Evolutionary conservation across 371 early-diverging fungal genomes (phyloP), one percentile per base, ranked within the genome.

Genomic region (Enterocytospora artemiae): DNA sequence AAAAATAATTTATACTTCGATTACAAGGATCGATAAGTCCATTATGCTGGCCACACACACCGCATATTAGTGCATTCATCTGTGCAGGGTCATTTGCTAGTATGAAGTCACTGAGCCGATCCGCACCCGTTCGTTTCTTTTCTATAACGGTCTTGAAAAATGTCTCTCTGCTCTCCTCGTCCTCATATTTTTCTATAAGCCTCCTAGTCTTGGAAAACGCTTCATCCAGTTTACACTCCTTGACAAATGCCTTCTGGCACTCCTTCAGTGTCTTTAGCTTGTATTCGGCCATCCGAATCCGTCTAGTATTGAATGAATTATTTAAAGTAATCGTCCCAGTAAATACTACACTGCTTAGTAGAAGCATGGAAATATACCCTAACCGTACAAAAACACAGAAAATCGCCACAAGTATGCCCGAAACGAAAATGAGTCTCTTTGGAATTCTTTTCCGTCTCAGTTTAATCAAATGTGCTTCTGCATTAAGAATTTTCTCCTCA

Each of bases 1-100:
- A 31, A 62, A 69, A 75, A 43, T 59, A 84, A 55, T 84, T 81
- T 28, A 75, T 80, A 7, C 84, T 80, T 59, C 84, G 83, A 50
- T 89, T 88, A 22, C 86, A 82, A n/a, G 88, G 86, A 52, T 86
- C 79, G 5, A 85, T 87, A 27, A 93, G 79, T 0, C 93, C 93
- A 73, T 91, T 91, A 75, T 91, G 91, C 5, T 83, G 80, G 69
- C 81, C 87, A 78, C 93, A 93, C 34, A 82, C 81, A 34, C 82
- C 81, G 72, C 93, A 93, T 28, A 93, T 86, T 33, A 93, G 79
- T 12, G 93, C 93, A 73, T 88, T 90, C 70, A 86, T 86, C 59
- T 83, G 84, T 22, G 85, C 82, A 1, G 81, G 76, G 58, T 75
- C 72, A 24, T 67, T 62, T 32, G 63, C 72, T 22, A 75, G 33